Conservation (phyloP, 164 flowering plant genomes). For the Magnolia sinica region DNA sequence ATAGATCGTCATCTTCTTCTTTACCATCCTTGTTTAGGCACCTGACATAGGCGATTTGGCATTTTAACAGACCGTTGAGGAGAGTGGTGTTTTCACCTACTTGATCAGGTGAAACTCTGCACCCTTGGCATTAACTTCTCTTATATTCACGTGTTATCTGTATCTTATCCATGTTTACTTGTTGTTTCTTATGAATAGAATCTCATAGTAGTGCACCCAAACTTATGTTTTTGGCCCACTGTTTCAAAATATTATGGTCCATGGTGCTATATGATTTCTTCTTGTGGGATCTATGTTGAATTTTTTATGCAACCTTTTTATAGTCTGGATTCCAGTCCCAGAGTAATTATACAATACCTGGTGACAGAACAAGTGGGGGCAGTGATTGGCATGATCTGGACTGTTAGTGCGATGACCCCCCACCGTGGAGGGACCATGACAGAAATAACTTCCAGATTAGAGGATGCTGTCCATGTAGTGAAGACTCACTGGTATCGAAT, state of each 20-base stretch:
- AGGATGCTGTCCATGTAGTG: no score
- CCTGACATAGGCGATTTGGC: not conserved
- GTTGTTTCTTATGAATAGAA: slow-evolving; percentile 1
- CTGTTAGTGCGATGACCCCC: no score
- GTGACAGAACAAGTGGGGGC: no score
- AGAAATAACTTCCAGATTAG: no score
- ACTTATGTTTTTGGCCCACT: not conserved
- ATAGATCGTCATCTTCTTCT: not conserved
- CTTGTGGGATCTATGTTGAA: no score
- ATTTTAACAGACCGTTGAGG: not conserved
- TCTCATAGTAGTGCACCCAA: not conserved
- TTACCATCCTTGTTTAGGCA: not conserved
- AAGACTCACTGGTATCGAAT: no score
- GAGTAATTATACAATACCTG: no score
- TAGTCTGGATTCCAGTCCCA: no score
- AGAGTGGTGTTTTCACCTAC: not conserved
- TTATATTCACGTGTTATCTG: not conserved
- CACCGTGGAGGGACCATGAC: no score
- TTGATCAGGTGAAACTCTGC: not conserved
- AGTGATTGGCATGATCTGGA: no score
- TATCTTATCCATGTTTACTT: not conserved
- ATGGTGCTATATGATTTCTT: not conserved
- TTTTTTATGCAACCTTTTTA: no score
- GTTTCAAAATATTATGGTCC: not conserved
- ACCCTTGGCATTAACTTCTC: not conserved